Evolutionary conservation across 2,329 filamentous ascomycete genomes (phyloP).

Genomic region (Pseudogymnoascus sp.): DNA sequence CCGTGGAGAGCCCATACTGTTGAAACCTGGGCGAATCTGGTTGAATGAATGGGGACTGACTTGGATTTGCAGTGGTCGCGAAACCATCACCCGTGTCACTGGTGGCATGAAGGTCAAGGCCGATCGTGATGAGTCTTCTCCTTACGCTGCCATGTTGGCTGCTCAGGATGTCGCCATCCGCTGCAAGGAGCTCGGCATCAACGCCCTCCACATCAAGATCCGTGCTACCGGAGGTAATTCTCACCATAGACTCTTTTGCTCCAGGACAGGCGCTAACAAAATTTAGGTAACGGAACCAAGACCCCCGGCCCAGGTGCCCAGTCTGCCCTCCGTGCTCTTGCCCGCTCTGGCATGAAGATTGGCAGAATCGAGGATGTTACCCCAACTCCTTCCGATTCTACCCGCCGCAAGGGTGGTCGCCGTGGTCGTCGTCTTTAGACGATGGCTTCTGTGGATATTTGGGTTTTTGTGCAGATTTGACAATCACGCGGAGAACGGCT

Average conservation of each 20-base stretch:
- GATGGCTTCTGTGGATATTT: conserved; percentile 31
- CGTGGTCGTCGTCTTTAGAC: conserved; percentile 99
- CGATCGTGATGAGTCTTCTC: conserved; percentile 99
- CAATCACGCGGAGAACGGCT: conserved; percentile 69
- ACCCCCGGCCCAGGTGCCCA: conserved; percentile 98
- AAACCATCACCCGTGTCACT: conserved; percentile 99
- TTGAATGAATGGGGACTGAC: conserved; percentile 51
- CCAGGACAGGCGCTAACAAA: conserved; percentile 9
- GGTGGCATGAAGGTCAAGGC: conserved; percentile 99
- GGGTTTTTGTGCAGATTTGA: conserved; percentile 55
- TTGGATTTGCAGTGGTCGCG: conserved; percentile 82
- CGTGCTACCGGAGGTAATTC: conserved; percentile 85
- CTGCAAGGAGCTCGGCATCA: conserved; percentile 80
- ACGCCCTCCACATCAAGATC: conserved; percentile 99
- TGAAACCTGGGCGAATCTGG: conserved; percentile 23
- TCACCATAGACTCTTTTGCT: neutral
- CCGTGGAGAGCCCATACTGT: conserved; percentile 17
- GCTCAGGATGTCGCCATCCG: conserved; percentile 94
- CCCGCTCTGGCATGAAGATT: conserved; percentile 99
- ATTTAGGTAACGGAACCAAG: conserved; percentile 93
- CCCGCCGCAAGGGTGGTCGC: conserved; percentile 99
- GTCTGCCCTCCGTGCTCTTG: conserved; percentile 96
- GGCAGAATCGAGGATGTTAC: conserved; percentile 99
- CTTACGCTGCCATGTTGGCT: conserved; percentile 99
- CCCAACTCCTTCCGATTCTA: conserved; percentile 97